phyloP scores from a whole-genome alignment of 179 eudicot genomes.

The Vitellaria paradoxa region DNA sequence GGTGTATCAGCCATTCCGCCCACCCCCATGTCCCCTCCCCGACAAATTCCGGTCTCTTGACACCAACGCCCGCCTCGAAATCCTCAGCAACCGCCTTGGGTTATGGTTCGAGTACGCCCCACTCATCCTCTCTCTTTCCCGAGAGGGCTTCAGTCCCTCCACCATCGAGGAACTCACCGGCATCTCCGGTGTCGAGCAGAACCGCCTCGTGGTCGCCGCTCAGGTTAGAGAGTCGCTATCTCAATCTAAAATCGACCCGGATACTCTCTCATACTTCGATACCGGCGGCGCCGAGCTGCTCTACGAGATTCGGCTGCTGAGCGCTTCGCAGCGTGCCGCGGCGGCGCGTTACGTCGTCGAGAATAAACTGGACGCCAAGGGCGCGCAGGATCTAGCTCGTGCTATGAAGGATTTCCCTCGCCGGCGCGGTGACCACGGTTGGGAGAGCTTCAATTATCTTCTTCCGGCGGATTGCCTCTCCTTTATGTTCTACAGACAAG shows the following conservation, averaged over 20 bases:
- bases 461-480: constrained; percentile 73
- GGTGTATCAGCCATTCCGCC: constrained; percentile 78
- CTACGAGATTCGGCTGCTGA: constrained; percentile 64
- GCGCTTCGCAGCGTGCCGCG: constrained; percentile 44
- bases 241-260: constrained; percentile 27
- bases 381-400: constrained; percentile 60
- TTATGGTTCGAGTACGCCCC: constrained; percentile 85
- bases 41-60: constrained; percentile 54
- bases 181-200: constrained; percentile 73
- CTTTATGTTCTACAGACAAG: constrained; percentile 59
- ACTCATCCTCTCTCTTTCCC: constrained; percentile 48
- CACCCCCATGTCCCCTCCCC: constrained; percentile 70
- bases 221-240: constrained; percentile 63
- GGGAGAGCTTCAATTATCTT: constrained; percentile 49
- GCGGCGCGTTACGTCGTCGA: constrained; percentile 41
- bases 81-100: constrained; percentile 74
- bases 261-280: constrained; percentile 49
- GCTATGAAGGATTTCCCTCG: constrained; percentile 76
- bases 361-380: constrained; percentile 38
- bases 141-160: constrained; percentile 64
- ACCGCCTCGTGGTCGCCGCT: constrained; percentile 66
- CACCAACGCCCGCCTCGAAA: constrained; percentile 48
- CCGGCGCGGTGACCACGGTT: constrained; percentile 53
- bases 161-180: constrained; percentile 76
- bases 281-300: constrained; percentile 60